A percentile compares a stretch with the other conserved stretches of the same genome.
Evolutionary conservation across 2,329 filamentous ascomycete genomes (phyloP).

Genomic region (Metarhizium anisopliae): DNA sequence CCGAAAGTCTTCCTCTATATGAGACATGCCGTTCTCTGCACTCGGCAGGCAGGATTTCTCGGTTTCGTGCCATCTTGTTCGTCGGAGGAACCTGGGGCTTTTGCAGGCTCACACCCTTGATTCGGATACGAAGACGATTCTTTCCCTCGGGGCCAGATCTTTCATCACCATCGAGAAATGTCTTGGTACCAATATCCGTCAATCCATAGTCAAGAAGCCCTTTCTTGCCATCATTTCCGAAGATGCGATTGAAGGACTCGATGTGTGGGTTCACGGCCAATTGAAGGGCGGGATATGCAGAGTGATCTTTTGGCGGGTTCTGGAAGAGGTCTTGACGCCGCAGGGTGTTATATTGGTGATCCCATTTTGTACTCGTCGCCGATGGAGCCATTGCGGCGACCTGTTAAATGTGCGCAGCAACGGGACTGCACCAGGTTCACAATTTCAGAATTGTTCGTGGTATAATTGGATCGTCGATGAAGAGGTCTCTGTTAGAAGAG

Average conservation of each 20-base stretch:
- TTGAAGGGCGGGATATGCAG: conserved; percentile 80
- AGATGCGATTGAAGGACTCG: conserved; percentile 89
- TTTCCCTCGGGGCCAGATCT: conserved; percentile 47
- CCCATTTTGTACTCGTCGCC: conserved; percentile 64
- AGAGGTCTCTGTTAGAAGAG: neutral
- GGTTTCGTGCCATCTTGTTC: conserved; percentile 77
- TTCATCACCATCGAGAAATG: conserved; percentile 75
- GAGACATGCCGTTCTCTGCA: conserved; percentile 89
- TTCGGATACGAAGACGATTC: conserved; percentile 69
- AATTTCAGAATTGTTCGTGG: conserved; percentile 9
- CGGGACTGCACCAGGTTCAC: neutral
- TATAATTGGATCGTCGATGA: neutral
- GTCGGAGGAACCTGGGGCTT: conserved; percentile 69
- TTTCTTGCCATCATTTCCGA: conserved; percentile 55
- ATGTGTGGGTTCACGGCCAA: conserved; percentile 86
- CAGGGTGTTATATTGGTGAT: conserved; percentile 75
- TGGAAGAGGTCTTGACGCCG: conserved; percentile 82
- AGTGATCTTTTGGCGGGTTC: conserved; percentile 77
- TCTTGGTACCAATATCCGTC: conserved; percentile 82
- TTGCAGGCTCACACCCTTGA: conserved; percentile 74
- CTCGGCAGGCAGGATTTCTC: conserved; percentile 84
- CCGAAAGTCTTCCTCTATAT: conserved; percentile 79
- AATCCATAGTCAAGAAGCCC: conserved; percentile 62
- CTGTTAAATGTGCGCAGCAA: neutral
- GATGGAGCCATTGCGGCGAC: conserved; percentile 40